A percentile compares a stretch with the other conserved stretches of the same genome.
phyloP scores from a whole-genome alignment of 2,329 filamentous ascomycete genomes.

The Colletotrichum sp. region DNA sequence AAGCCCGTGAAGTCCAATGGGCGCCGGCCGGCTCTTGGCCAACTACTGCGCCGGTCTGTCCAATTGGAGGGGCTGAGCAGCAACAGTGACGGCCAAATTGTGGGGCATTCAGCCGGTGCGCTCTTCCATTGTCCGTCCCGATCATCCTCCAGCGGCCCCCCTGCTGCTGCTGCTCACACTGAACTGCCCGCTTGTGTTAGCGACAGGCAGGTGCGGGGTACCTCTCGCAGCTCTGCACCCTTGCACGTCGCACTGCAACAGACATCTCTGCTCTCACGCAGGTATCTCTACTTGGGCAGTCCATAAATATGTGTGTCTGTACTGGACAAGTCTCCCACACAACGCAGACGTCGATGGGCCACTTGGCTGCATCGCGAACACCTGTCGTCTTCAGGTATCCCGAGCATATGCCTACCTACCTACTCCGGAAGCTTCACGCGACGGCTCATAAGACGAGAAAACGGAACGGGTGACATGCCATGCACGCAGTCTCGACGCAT shows the following conservation, averaged over 20 bases:
- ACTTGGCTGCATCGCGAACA: neutral
- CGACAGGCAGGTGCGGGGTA: slow-evolving; percentile 17
- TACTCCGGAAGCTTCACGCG: neutral
- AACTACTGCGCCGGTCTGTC: slow-evolving; percentile 12
- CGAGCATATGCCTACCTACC: neutral
- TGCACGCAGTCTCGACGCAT: neutral
- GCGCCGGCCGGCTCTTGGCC: slow-evolving; percentile 6
- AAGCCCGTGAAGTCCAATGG: slow-evolving; percentile 9
- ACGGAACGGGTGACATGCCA: neutral
- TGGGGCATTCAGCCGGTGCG: neutral
- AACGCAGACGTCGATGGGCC: neutral
- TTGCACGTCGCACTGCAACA: neutral
- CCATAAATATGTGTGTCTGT: neutral
- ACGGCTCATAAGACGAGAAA: neutral
- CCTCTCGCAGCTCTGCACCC: neutral
- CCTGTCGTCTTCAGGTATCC: neutral
- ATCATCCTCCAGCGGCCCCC: neutral
- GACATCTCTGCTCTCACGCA: neutral
- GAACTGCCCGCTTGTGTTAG: neutral
- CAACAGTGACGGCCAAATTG: neutral
- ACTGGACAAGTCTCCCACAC: neutral
- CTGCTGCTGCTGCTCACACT: neutral
- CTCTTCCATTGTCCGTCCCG: neutral
- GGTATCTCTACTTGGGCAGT: neutral
- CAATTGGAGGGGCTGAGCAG: neutral